Conservation (phyloP, 2,329 filamentous ascomycete species). For the Aspergillus uvarum region DNA sequence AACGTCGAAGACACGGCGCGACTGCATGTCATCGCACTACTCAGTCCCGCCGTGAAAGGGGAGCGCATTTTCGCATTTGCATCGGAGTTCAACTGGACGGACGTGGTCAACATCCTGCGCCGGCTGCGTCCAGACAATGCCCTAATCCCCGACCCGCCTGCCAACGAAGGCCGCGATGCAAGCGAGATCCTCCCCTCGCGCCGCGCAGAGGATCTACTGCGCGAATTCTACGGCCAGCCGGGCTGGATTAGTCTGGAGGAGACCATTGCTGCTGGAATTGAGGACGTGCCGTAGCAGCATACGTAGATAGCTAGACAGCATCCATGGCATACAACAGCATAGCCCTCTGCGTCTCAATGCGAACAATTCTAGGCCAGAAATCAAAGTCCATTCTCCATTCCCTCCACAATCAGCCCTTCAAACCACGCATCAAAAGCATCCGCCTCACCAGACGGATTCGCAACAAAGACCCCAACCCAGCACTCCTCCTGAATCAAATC, state of each 20-base stretch:
- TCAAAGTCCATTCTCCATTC: not conserved
- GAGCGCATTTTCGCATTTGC: slow-evolving; percentile 59
- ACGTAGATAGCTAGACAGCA: not conserved
- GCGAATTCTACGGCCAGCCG: not conserved
- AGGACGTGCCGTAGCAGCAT: not conserved
- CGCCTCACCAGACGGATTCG: not conserved
- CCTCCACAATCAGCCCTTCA: not conserved
- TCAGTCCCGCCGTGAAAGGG: slow-evolving; percentile 46
- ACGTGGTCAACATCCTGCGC: slow-evolving; percentile 35
- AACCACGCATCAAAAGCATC: not conserved
- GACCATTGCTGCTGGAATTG: not conserved
- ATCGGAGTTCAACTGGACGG: slow-evolving; percentile 48
- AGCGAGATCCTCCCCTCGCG: not conserved
- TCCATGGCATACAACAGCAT: too few relatives aligned
- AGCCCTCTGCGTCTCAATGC: too few relatives aligned
- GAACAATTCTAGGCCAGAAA: too few relatives aligned
- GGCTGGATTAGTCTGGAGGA: not conserved
- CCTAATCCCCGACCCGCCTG: slow-evolving; percentile 26
- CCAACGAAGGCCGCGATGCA: not conserved
- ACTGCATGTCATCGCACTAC: slow-evolving; percentile 54
- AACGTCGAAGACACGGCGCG: slow-evolving; percentile 52
- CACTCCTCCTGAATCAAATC: not conserved
- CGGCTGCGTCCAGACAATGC: slow-evolving; percentile 19
- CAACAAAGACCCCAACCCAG: not conserved
- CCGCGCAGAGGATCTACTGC: not conserved